Conservation (phyloP, 345 rosid genomes). For the Eucalyptus sp. region DNA sequence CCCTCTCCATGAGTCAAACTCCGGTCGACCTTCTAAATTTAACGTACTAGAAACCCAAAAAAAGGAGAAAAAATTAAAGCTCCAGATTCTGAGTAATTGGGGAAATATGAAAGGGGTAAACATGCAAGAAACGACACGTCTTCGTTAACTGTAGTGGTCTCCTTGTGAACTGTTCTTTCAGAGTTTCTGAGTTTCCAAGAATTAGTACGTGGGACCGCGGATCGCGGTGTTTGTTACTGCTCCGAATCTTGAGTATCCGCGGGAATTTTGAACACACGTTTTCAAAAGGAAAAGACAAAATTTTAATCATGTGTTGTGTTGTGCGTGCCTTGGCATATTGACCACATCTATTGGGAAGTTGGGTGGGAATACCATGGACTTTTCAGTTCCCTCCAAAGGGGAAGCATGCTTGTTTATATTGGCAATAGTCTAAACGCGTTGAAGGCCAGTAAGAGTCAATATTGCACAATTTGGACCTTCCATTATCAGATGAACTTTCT, state of each 20-base stretch:
- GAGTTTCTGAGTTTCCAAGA: not conserved
- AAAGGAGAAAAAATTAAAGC: not conserved
- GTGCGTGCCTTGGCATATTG: not conserved
- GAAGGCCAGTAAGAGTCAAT: not conserved
- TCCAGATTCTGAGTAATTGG: not conserved
- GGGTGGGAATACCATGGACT: not conserved
- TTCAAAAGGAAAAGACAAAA: not conserved
- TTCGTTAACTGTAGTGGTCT: not conserved
- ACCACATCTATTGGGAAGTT: not conserved
- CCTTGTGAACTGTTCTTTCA: not conserved
- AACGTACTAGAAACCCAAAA: not conserved
- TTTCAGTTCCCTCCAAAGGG: not conserved
- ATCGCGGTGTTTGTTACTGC: not conserved
- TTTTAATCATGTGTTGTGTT: not conserved
- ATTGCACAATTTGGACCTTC: not conserved
- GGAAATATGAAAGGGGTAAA: not conserved
- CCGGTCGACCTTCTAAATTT: not conserved
- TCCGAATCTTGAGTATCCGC: not conserved
- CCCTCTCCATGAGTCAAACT: not conserved
- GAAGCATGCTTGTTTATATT: not conserved
- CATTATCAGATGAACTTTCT: not conserved
- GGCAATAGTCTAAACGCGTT: not conserved
- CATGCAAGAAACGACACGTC: not conserved
- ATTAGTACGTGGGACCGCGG: not conserved
- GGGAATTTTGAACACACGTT: not conserved